Percentiles rank a stretch among this genome's conserved stretches.
These are phyloP conservation scores for Eruca vesicaria DNA, from an alignment of 441 rosid genomes.

Conservation along the genomic window DNA sequence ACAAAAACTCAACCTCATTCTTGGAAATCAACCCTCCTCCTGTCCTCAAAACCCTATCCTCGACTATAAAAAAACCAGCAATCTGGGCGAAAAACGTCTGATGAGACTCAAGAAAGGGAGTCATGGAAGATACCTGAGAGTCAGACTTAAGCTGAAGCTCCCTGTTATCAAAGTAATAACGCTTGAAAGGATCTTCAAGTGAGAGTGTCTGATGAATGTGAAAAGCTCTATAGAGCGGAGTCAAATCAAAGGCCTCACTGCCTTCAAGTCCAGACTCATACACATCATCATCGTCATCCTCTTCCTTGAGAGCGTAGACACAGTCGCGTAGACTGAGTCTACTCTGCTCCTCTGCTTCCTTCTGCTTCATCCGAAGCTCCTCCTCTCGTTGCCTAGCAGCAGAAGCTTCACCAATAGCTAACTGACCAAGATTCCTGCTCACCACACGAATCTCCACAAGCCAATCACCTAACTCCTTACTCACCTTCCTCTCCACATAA, in stretches of 20 bases:
- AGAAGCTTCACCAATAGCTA: constrained; percentile 94
- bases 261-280: constrained; percentile 35
- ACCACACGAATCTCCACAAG: constrained; percentile 94
- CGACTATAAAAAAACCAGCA: constrained; percentile 92
- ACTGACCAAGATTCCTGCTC: constrained; percentile 85
- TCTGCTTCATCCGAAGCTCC: constrained; percentile 89
- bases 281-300: constrained; percentile 64
- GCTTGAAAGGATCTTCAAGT: constrained; percentile 77
- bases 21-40: constrained; percentile 85
- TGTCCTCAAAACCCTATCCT: constrained; percentile 83
- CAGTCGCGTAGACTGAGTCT: constrained; percentile 86
- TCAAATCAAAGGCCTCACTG: constrained; percentile 69
- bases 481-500: constrained; percentile 80
- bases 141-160: constrained; percentile 90
- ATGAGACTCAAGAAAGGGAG: constrained; percentile 96
- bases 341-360: constrained; percentile 96
- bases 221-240: constrained; percentile 81
- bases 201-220: constrained; percentile 89
- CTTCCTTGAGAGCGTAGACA: constrained; percentile 81
- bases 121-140: constrained; percentile 96
- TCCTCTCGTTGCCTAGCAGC: constrained; percentile 91
- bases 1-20: constrained; percentile 81
- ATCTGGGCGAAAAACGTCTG: constrained; percentile 95
- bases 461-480: constrained; percentile 92
- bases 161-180: constrained; percentile 85